Percentiles rank a stretch among this genome's conserved stretches.
Evolutionary conservation across 139 green algal species (phyloP).

Genomic region (Tetratostichococcus sp.): DNA sequence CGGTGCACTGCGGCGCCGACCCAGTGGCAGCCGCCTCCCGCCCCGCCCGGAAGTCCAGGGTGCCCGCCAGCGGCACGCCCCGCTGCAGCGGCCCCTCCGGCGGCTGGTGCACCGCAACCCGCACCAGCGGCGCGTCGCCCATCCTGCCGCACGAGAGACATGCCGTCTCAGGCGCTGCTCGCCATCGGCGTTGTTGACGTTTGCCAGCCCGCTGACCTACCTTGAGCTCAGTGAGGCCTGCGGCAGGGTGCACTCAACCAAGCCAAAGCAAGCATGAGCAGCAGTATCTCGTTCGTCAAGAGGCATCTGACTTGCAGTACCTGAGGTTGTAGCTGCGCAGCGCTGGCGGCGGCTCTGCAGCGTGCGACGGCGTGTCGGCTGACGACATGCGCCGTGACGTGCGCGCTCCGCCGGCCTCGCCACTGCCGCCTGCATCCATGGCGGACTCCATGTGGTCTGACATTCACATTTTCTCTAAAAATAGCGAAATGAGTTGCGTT

Average conservation of each 20-base stretch:
- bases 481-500: too few species aligned
- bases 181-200: not conserved
- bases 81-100: conserved; percentile 55
- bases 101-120: conserved; percentile 56
- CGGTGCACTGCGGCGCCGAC: not conserved
- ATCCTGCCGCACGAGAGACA: conserved; percentile 17
- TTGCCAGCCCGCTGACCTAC: too few species aligned
- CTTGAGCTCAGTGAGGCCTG: too few species aligned
- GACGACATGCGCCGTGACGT: not conserved
- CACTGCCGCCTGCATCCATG: too few species aligned
- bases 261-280: too few species aligned
- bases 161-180: not conserved
- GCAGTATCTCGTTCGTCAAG: too few species aligned
- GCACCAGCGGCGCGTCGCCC: conserved; percentile 39
- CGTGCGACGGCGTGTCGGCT: not conserved
- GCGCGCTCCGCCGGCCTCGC: not conserved
- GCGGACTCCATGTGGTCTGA: too few species aligned
- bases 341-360: not conserved
- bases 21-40: conserved; percentile 4
- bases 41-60: conserved; percentile 55
- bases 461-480: too few species aligned
- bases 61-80: conserved; percentile 54
- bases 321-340: not conserved
- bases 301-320: too few species aligned
- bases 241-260: too few species aligned